These are phyloP conservation scores for Starmerella ratchasimensis DNA, from an alignment of 805 yeast species.

Conservation along the genomic window DNA sequence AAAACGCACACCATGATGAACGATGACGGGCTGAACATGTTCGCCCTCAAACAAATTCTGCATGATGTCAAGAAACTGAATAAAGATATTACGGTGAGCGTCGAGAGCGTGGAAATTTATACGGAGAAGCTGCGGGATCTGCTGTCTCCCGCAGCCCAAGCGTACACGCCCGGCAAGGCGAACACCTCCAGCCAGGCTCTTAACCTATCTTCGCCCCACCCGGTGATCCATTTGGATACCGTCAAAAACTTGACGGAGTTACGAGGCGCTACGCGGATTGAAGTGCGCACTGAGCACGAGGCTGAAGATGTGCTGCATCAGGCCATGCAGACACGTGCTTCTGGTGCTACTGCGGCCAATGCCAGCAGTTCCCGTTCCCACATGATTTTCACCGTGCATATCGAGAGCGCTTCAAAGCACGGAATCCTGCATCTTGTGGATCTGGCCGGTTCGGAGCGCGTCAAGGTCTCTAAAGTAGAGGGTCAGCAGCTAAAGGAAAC, in stretches of 20 bases:
- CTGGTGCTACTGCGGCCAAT: slow-evolving; percentile 71
- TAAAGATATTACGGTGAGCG: slow-evolving; percentile 35
- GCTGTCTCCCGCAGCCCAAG: slow-evolving; percentile 25
- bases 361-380: slow-evolving; percentile 86
- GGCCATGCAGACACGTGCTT: slow-evolving; percentile 52
- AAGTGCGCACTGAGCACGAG: slow-evolving; percentile 35
- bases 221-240: slow-evolving; percentile 62
- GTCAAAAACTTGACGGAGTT: slow-evolving; percentile 40
- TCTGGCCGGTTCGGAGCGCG: slow-evolving; percentile 87
- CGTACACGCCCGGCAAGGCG: background rate
- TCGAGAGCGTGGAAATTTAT: slow-evolving; percentile 80
- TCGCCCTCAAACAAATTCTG: slow-evolving; percentile 60
- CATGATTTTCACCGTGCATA: slow-evolving; percentile 54
- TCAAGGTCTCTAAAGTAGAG: slow-evolving; percentile 55
- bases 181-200: background rate
- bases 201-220: no score
- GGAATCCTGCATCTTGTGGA: slow-evolving; percentile 75
- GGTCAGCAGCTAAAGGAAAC: slow-evolving; percentile 81
- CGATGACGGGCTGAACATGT: slow-evolving; percentile 67
- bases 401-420: slow-evolving; percentile 34
- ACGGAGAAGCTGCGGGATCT: slow-evolving; percentile 71
- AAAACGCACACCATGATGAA: slow-evolving; percentile 83
- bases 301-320: slow-evolving; percentile 38
- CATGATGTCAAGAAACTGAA: slow-evolving; percentile 31
- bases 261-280: slow-evolving; percentile 42